phyloP scores from a whole-genome alignment of 139 green algal genomes.

The Micractinium sp. region DNA sequence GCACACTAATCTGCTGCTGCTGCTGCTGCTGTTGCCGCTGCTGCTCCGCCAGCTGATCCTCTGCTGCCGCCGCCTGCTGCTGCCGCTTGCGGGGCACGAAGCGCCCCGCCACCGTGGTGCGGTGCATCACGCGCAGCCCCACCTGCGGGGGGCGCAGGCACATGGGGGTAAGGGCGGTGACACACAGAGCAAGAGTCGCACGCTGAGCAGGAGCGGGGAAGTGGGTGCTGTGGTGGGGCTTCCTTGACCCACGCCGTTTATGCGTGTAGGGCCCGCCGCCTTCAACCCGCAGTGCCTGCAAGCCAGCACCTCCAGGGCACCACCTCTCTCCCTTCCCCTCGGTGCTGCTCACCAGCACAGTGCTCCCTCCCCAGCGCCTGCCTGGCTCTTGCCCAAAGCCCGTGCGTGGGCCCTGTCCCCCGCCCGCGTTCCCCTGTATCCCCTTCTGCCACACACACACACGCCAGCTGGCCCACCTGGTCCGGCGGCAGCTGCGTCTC shows the following conservation, averaged over 20 bases:
- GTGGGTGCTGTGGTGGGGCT: no score
- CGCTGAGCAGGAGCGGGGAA: no score
- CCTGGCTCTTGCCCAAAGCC: not conserved
- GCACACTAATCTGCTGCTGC: not conserved
- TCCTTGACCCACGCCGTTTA: no score
- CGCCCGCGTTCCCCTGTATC: not conserved
- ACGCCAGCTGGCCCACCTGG: not conserved
- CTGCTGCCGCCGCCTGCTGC: not conserved
- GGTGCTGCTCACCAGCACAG: not conserved
- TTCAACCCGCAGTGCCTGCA: no score
- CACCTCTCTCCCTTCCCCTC: no score
- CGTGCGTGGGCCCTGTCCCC: no score
- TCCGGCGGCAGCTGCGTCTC: conserved; percentile 53
- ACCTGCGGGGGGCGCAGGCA: conserved; percentile 21
- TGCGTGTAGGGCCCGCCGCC: no score
- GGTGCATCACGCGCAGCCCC: conserved; percentile 59
- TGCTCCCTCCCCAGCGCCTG: no score
- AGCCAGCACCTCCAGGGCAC: not conserved
- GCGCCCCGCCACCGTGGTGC: conserved; percentile 53
- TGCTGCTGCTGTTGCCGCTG: not conserved
- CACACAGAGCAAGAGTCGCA: no score
- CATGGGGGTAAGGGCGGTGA: no score
- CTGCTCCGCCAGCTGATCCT: not conserved
- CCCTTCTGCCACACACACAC: not conserved
- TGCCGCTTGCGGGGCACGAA: conserved; percentile 1